Base-by-base conservation (phyloP, 106 monocot genomes). In the Acorus calamus region DNA sequence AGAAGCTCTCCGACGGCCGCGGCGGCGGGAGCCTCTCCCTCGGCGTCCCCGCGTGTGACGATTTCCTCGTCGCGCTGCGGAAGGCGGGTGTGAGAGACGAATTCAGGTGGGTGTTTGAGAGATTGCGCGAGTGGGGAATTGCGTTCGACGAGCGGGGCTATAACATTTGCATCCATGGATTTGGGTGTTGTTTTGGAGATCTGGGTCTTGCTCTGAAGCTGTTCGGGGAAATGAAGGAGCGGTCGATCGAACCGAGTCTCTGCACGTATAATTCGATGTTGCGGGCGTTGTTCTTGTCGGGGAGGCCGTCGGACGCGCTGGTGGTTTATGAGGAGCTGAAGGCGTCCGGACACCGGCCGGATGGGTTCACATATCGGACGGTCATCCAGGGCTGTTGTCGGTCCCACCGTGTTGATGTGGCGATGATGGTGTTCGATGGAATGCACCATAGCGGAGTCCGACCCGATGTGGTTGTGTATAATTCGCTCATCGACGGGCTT, bases 201-300 rank as follows among this genome's bases (percentile, higher is more conserved):
- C 49, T 88, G 57, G 68, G 47, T n/a, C 44, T 77, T 10, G 71
- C 91, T 43, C 63, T 99, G n/a, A 44, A 44, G 4, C 77, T 99
- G 9, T 99, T 99, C 65, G 68, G 59, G 57, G 79, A 83, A 60
- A 85, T 98, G 87, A 96, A 88, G 69, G 49, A 55, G 46, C 65
- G 73, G 0, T 47, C 41, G 11, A 42, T 68, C 0, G 53, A 14
- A 4, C 85, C 88, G 3, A 86, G 92, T 52, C 60, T 86, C 42
- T 99, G 88, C 52, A 92, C 92, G 0, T 86, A 81, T 46, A 99
- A 99, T 56, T 83, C 83, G 1, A 45, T 99, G 8, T 14, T 92
- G 5, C 56, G 51, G 6, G 92, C 74, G 2, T 54, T 99, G 4
- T 88, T 76, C 14, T 53, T 62, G 7, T 73, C 64, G 1, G 98